Percentiles rank a stretch among this genome's conserved stretches.
Conservation (phyloP, 129 eudicot genomes). For the Artemisia annua region DNA sequence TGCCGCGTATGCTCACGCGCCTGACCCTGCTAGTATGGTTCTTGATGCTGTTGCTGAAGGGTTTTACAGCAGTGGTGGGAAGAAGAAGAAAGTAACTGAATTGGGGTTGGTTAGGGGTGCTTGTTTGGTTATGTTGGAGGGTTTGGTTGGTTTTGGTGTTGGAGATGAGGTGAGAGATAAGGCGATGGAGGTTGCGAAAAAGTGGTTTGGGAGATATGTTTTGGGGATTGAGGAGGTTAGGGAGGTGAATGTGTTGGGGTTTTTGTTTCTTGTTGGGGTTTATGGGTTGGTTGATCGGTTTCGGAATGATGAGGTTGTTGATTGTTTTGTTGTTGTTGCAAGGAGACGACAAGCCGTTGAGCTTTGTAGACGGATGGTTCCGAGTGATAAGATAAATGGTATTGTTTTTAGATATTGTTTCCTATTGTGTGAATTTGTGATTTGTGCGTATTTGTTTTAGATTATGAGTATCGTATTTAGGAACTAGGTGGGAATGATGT, state of each 20-base stretch:
- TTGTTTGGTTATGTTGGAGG: slow-evolving; percentile 49
- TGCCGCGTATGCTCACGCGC: slow-evolving; percentile 43
- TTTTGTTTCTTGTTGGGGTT: slow-evolving; percentile 42
- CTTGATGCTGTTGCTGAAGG: slow-evolving; percentile 35
- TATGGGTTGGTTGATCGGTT: slow-evolving; percentile 31
- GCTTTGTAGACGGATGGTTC: slow-evolving; percentile 38
- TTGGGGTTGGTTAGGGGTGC: slow-evolving; percentile 15
- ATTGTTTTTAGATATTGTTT: too few species aligned
- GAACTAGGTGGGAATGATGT: too few species aligned
- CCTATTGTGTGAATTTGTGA: too few species aligned
- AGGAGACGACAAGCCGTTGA: slow-evolving; percentile 10
- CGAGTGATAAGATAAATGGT: slow-evolving; percentile 34
- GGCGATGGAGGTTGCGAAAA: slow-evolving; percentile 34
- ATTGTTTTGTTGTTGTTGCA: slow-evolving; percentile 29
- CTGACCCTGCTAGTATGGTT: slow-evolving; percentile 44
- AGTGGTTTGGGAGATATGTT: too few species aligned
- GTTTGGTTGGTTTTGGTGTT: slow-evolving; percentile 6
- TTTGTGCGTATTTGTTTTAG: too few species aligned
- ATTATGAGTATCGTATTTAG: too few species aligned
- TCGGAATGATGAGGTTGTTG: slow-evolving; percentile 33
- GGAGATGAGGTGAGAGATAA: slow-evolving; percentile 29
- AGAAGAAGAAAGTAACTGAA: slow-evolving; percentile 4
- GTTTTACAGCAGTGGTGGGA: slow-evolving; percentile 9
- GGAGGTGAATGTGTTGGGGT: slow-evolving; percentile 19
- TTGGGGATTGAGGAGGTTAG: too few species aligned